Evolutionary conservation across 2,329 filamentous ascomycete genomes (phyloP).

Genomic region (Arthroderma uncinatum): DNA sequence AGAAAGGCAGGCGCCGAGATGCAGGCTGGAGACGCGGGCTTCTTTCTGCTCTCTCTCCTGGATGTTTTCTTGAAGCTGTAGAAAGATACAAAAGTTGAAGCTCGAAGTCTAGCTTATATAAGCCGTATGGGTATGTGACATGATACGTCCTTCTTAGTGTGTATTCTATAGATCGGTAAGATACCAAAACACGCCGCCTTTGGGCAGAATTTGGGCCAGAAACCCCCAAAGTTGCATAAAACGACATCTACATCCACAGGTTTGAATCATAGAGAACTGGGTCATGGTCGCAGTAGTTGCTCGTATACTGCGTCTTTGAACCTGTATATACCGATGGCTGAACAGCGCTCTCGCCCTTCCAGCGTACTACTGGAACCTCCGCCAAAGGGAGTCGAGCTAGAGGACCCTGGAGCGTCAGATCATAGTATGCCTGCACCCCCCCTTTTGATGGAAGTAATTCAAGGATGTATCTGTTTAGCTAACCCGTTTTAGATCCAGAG

Average conservation of each 20-base stretch:
- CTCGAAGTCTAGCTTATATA: not conserved
- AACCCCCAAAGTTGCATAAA: not conserved
- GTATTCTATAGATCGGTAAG: not conserved
- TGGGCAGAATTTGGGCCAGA: not conserved
- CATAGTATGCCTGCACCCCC: slow-evolving; percentile 33
- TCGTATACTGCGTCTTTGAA: not conserved
- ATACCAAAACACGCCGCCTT: not conserved
- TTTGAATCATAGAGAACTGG: not conserved
- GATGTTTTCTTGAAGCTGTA: not conserved
- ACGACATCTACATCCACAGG: not conserved
- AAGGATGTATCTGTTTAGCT: not conserved
- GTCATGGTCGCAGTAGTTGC: not conserved
- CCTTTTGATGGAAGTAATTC: not conserved
- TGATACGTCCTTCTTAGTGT: not conserved
- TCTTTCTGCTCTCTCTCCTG: not conserved
- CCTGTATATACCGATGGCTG: not conserved
- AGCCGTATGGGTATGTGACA: not conserved
- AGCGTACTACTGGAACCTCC: slow-evolving; percentile 42
- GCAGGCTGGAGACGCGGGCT: not conserved
- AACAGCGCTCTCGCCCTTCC: slow-evolving; percentile 24
- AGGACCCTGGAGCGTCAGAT: slow-evolving; percentile 48
- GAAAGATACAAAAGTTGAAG: not conserved
- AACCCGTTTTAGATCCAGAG: slow-evolving; percentile 32
- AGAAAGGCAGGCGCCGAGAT: not conserved
- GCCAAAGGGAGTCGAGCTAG: slow-evolving; percentile 43